Evolutionary conservation across 176 grass and related monocot species (phyloP), one percentile per base, ranked within the genome.

Genomic region (Raddia distichophylla): DNA sequence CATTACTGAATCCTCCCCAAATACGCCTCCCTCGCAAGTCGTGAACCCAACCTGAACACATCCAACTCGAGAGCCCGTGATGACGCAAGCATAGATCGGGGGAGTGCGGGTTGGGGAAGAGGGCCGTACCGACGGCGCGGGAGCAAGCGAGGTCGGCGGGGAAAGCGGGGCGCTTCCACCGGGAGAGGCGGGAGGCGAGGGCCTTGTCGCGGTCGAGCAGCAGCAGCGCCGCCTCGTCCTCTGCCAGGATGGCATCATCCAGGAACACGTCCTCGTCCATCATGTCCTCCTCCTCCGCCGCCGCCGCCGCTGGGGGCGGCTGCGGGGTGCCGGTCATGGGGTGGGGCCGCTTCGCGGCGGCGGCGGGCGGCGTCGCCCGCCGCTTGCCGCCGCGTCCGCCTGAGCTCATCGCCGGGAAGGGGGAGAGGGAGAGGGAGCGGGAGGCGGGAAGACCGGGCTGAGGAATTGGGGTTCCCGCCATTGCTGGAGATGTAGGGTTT

Each of bases 261-360:
- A 98, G 86, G 75, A 91, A 98, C 13, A 98, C 82, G 63, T 98
- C 96, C 63, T 95, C 96, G 57, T 98, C 96, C 90, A 95, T 93
- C 96, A 98, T 98, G 65, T 97, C 93, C 86, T 98, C 95, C 80
- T 33, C 77, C 14, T 18, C 61, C 33, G 10, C 42, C 2, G 57
- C 34, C 63, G 47, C 73, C 9, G 77, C 52, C 59, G 60, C 66
- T 18, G 76, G 87, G 40, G 77, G 80, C 20, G 55, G 75, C 75
- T 80, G 77, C 40, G 89, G 66, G 74, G 52, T 8, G 35, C 85
- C 66, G 15, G 67, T 46, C 59, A 43, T 72, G 53, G 78, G 15
- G 10, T 95, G 85, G 57, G 76, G 65, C 84, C 95, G 85, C 88
- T 98, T 98, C 61, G 78, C 67, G 10, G 86, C 83, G 18, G 54